Evolutionary conservation across 495 filamentous ascomycete genomes (phyloP), one percentile per base, ranked within the genome.

Genomic region (Aspergillus taichungensis): DNA sequence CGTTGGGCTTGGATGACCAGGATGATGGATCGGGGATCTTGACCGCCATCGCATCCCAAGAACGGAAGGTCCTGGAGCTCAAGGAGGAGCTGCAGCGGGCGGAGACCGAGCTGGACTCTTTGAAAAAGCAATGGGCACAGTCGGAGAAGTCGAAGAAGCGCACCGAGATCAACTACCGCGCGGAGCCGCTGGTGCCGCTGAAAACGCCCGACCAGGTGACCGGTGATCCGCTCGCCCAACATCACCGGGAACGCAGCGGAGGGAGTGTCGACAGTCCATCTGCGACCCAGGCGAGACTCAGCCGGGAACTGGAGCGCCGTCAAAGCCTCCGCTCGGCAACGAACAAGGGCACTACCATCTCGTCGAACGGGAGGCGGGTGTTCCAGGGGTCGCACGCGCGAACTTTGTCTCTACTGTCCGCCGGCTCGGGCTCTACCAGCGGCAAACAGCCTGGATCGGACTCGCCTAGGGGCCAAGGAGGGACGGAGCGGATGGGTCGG

Each of bases 11-110:
- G 30, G 69, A 71, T 36, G 52, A 50, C 7, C 47, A 54, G 9
- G 56, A 63, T 34, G 87, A 94, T 52, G 69, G 84, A 18, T 82
- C 73, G 53, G 75, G 79, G n/a, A 84, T 95, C 49, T 78, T 98
- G 34, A 87, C 87, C 31, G 85, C 87, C 30, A 82, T 97, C 44
- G 92, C 92, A 10, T 83, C 87, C 5, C 89, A 96, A 63, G 92
- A 98, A 60, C 80, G 92, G n/a, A 80, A 79, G 41, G 91, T 98
- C 6, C 68, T 98, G 34, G 92, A 97, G 68, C 71, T 97, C 29
- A 83, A 81, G 39, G 92, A 97, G 61, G 92, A 96, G 60, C 72
- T 98, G 9, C 61, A 68, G 6, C 81, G 80, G 42, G 90, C 92
- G 8, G 92, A 97, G 57, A 59, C 63, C 4, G 88, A 95, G 30